These are phyloP conservation scores for Cyclotella atomus DNA, from an alignment of 108 stramenopile genomes.

Conservation along the genomic window DNA sequence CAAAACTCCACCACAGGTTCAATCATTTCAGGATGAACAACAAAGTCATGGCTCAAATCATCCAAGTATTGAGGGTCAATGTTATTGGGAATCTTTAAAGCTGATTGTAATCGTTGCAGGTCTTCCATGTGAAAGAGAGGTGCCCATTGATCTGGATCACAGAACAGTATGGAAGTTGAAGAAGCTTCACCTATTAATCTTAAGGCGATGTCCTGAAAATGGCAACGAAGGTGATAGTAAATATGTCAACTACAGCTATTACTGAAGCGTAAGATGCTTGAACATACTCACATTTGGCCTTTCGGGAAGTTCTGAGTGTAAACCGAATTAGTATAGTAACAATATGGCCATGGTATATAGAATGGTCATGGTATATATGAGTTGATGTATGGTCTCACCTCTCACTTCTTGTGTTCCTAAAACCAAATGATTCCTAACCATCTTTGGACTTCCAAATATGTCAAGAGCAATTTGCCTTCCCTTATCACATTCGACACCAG, in stretches of 20 bases:
- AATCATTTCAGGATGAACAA: slow-evolving; percentile 52
- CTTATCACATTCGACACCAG: slow-evolving; percentile 46
- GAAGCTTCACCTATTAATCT: slow-evolving; percentile 43
- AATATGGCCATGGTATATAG: no score
- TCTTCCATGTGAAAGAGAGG: slow-evolving; percentile 62
- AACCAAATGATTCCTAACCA: slow-evolving; percentile 67
- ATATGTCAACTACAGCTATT: background rate
- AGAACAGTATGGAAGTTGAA: slow-evolving; percentile 61
- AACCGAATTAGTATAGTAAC: background rate
- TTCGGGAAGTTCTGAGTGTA: slow-evolving; percentile 57
- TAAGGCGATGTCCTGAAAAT: slow-evolving; percentile 44
- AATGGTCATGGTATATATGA: background rate
- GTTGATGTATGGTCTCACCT: slow-evolving; percentile 16
- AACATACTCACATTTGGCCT: slow-evolving; percentile 60
- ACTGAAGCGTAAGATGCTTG: no score
- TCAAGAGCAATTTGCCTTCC: slow-evolving; percentile 58
- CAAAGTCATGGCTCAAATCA: slow-evolving; percentile 53
- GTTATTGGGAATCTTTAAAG: slow-evolving; percentile 37
- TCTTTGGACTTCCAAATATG: slow-evolving; percentile 49
- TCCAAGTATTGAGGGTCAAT: slow-evolving; percentile 37
- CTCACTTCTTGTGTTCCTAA: slow-evolving; percentile 81
- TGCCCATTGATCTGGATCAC: slow-evolving; percentile 78
- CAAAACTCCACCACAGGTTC: slow-evolving; percentile 54
- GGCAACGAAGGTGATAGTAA: background rate
- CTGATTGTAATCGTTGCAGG: slow-evolving; percentile 32